Evolutionary conservation across 139 green algal species (phyloP).

Genomic region (Monoraphidium neglectum): DNA sequence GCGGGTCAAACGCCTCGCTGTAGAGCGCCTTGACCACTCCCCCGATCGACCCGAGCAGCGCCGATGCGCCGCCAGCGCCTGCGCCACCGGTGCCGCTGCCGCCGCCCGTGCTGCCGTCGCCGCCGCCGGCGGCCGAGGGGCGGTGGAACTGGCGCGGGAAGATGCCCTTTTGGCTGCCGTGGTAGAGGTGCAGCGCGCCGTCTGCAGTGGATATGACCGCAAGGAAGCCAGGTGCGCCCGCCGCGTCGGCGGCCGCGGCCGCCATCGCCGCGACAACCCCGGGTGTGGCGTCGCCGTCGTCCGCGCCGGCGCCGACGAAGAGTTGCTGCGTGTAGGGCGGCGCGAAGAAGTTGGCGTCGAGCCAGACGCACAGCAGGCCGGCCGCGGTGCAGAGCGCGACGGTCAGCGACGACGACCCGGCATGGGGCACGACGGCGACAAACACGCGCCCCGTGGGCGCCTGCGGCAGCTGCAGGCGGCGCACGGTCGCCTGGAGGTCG

Average conservation of each 20-base stretch:
- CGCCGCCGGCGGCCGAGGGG: background rate
- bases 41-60: background rate
- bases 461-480: conserved; percentile 17
- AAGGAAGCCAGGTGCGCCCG: conserved; percentile 13
- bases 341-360: conserved; percentile 19
- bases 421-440: conserved; percentile 14
- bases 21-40: conserved; percentile 27
- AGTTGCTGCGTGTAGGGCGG: conserved; percentile 6
- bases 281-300: background rate
- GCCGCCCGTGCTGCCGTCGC: background rate
- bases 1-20: conserved; percentile 30
- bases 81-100: background rate
- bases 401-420: conserved; percentile 19
- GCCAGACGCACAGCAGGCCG: conserved; percentile 31
- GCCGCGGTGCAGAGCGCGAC: conserved; percentile 19
- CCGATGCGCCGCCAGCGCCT: background rate
- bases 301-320: background rate
- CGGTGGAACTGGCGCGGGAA: conserved; percentile 28
- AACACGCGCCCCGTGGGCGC: conserved; percentile 6
- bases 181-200: conserved; percentile 25
- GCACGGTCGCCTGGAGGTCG: conserved; percentile 8
- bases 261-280: conserved; percentile 9
- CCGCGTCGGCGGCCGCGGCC: conserved; percentile 6
- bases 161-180: conserved; percentile 33
- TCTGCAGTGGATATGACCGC: conserved; percentile 23